A percentile compares a stretch with the other conserved stretches of the same genome.
Evolutionary conservation across 106 monocot species (phyloP).

Genomic region (Dioscorea dumetorum): DNA sequence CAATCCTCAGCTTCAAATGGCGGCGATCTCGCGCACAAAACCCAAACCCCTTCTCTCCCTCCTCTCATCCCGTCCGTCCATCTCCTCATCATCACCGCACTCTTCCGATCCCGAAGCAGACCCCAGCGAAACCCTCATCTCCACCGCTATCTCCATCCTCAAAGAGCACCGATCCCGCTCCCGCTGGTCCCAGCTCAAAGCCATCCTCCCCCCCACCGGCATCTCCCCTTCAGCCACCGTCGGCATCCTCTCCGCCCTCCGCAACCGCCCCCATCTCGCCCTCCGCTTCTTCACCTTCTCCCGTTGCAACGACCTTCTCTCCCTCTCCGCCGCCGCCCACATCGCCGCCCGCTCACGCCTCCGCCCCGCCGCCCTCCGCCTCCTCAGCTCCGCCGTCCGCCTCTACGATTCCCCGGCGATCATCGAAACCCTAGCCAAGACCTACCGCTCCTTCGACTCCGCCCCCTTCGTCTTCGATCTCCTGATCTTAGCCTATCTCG

Average conservation of each 20-base stretch:
- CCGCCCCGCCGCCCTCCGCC: neutral
- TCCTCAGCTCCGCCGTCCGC: neutral
- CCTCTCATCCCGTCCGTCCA: neutral
- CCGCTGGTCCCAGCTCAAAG: constrained; percentile 1
- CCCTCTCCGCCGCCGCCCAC: constrained; percentile 5
- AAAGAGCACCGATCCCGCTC: neutral
- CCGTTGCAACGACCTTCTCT: constrained; percentile 5
- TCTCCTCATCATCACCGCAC: neutral
- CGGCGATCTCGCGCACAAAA: neutral
- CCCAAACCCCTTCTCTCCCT: neutral
- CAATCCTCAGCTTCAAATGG: too few relatives aligned
- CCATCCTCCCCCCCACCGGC: neutral
- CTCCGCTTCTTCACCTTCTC: constrained; percentile 3
- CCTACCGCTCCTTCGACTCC: constrained; percentile 55
- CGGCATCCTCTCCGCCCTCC: constrained; percentile 3
- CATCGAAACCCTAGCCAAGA: constrained; percentile 18
- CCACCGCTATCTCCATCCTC: constrained; percentile 7
- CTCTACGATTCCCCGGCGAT: neutral
- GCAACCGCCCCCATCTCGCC: constrained; percentile 5
- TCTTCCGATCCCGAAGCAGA: neutral
- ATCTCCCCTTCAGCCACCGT: neutral
- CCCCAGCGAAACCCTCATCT: neutral
- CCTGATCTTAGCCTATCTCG: constrained; percentile 48
- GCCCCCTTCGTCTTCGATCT: constrained; percentile 80
- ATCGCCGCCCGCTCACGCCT: constrained; percentile 3